These are phyloP conservation scores for Hypsizygus ulmarius DNA, from an alignment of 1,284 basidiomycete species.

Conservation along the genomic window DNA sequence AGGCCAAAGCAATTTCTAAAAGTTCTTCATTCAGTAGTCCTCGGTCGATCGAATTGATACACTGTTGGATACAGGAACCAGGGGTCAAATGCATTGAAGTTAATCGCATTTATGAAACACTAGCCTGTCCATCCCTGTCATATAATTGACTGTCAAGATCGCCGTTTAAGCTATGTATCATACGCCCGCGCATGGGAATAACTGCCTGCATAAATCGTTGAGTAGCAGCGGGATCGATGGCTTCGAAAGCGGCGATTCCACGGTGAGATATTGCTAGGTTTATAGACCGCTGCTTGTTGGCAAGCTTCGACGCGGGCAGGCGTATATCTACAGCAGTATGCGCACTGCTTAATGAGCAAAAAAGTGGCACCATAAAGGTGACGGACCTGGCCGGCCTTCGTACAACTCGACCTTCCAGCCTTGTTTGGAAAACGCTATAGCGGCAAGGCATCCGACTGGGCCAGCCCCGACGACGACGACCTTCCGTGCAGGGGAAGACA, in stretches of 20 bases:
- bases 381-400: constrained; percentile 81
- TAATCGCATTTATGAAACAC: constrained; percentile 28
- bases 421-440: constrained; percentile 80
- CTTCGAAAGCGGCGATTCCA: constrained; percentile 83
- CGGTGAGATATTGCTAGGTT: constrained; percentile 95
- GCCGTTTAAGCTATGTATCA: constrained; percentile 85
- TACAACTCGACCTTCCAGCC: constrained; percentile 92
- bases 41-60: constrained; percentile 92
- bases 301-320: constrained; percentile 61
- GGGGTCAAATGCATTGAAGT: constrained; percentile 22
- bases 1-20: constrained; percentile 65
- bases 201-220: constrained; percentile 75
- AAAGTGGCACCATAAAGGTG: constrained; percentile 15
- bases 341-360: constrained; percentile 14
- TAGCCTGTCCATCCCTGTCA: constrained; percentile 83
- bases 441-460: constrained; percentile 92
- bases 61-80: constrained; percentile 45
- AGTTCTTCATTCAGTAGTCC: constrained; percentile 84
- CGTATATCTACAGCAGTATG: constrained; percentile 57
- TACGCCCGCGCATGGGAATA: constrained; percentile 93
- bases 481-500: constrained; percentile 32
- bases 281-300: constrained; percentile 80
- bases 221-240: constrained; percentile 74
- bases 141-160: constrained; percentile 80
- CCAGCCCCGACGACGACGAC: constrained; percentile 81